phyloP scores from a whole-genome alignment of 106 monocot genomes.

The Triglochin maritima region DNA sequence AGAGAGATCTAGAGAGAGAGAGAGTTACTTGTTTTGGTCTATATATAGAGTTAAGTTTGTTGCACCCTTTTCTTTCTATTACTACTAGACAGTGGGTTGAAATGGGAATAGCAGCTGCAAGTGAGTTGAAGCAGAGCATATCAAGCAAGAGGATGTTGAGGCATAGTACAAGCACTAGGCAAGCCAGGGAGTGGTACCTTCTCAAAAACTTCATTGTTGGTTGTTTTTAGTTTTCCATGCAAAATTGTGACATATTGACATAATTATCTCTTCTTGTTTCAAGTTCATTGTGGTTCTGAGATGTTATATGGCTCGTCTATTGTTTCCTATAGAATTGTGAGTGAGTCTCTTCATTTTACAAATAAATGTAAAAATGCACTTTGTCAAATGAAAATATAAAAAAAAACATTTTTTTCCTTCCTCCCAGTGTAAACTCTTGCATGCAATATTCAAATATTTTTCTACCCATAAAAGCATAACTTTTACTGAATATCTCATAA shows the following conservation, averaged over 20 bases:
- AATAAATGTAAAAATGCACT: no score
- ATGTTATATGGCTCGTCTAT: no score
- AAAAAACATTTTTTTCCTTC: no score
- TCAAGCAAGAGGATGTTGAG: slow-evolving; percentile 59
- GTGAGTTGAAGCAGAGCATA: slow-evolving; percentile 57
- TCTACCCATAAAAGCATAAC: no score
- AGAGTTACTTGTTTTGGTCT: not conserved
- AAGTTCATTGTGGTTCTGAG: no score
- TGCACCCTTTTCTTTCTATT: not conserved
- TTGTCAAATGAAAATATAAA: no score
- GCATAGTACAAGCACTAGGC: slow-evolving; percentile 46
- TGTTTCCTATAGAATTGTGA: no score
- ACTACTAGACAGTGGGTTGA: slow-evolving; percentile 11
- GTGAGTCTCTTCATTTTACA: no score
- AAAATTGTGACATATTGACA: not conserved
- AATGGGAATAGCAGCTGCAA: slow-evolving; percentile 53
- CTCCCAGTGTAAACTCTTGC: no score
- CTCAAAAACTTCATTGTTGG: not conserved
- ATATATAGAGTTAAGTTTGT: not conserved
- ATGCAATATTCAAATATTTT: no score
- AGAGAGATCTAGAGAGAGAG: not conserved
- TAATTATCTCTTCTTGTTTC: not conserved
- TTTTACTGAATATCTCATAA: no score
- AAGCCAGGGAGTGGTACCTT: slow-evolving; percentile 51
- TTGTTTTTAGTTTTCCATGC: not conserved